phyloP scores from a whole-genome alignment of 129 eudicot species.

The Logfia minima region DNA sequence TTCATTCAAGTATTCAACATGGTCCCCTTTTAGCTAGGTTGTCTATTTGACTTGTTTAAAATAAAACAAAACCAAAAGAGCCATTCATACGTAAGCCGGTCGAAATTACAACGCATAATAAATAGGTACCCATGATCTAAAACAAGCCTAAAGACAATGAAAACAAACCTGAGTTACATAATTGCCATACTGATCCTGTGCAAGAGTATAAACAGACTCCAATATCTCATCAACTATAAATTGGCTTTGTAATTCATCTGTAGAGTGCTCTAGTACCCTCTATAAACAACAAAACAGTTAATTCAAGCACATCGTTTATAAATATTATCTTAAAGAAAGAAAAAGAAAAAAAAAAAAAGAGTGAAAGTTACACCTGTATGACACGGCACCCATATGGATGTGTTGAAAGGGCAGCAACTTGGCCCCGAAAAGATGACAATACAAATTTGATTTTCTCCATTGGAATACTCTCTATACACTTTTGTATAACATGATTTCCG shows the following conservation, averaged over 20 bases:
- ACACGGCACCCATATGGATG: slow-evolving; percentile 98
- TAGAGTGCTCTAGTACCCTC: slow-evolving; percentile 70
- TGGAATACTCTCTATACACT: slow-evolving; percentile 80
- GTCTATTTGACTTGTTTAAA: no score
- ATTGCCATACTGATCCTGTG: slow-evolving; percentile 76
- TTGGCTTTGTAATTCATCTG: slow-evolving; percentile 57
- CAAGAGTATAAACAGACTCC: slow-evolving; percentile 62
- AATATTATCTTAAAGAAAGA: background rate
- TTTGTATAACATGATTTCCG: slow-evolving; percentile 87
- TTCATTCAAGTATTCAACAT: no score
- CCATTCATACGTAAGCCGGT: no score
- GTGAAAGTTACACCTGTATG: slow-evolving; percentile 59
- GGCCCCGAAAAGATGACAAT: slow-evolving; percentile 69
- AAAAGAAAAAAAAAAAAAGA: background rate
- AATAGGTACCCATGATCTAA: background rate
- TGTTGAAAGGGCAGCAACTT: slow-evolving; percentile 75
- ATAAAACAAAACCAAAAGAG: no score
- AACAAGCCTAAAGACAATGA: background rate
- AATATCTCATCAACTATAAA: slow-evolving; percentile 70
- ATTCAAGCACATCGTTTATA: background rate
- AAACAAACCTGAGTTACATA: slow-evolving; percentile 74
- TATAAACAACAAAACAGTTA: slow-evolving; percentile 29
- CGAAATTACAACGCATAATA: no score
- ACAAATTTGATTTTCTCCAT: slow-evolving; percentile 53
- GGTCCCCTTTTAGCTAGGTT: no score